A percentile compares a stretch with the other conserved stretches of the same genome.
phyloP scores from a whole-genome alignment of 2,329 filamentous ascomycete species.

The Hymenotorrendiella dingleyae region DNA sequence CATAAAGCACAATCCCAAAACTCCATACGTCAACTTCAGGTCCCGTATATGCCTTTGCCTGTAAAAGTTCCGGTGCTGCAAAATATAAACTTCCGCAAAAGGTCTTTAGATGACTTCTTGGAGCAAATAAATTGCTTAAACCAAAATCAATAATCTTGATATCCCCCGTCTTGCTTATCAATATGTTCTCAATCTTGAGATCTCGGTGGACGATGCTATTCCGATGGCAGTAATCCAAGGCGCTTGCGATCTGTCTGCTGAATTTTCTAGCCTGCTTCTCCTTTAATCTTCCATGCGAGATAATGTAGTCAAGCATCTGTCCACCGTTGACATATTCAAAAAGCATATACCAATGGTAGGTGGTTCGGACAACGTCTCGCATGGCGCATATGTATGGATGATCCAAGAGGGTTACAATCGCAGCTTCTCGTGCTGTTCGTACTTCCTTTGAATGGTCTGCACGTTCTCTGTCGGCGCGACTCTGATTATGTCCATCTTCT shows the following conservation, averaged over 20 bases:
- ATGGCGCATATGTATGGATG: conserved; percentile 96
- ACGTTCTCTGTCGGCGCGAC: conserved; percentile 69
- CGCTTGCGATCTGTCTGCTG: conserved; percentile 92
- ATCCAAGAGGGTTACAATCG: conserved; percentile 88
- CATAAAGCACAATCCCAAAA: conserved; percentile 96
- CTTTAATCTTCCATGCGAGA: conserved; percentile 93
- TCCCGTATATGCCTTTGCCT: conserved; percentile 89
- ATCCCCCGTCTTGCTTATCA: conserved; percentile 97
- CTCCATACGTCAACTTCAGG: conserved; percentile 98
- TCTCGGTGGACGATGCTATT: conserved; percentile 98
- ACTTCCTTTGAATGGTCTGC: conserved; percentile 97
- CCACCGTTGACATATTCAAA: conserved; percentile 99
- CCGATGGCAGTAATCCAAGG: conserved; percentile 92
- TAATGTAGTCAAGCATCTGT: conserved; percentile 99
- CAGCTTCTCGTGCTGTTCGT: conserved; percentile 87
- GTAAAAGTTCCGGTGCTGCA: conserved; percentile 87
- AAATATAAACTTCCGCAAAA: conserved; percentile 98
- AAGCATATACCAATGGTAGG: conserved; percentile 99
- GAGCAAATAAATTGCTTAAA: conserved; percentile 91
- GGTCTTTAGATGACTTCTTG: conserved; percentile 79
- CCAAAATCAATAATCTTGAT: conserved; percentile 99
- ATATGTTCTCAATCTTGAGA: conserved; percentile 97
- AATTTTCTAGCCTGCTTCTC: conserved; percentile 98
- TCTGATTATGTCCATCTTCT: conserved; percentile 66
- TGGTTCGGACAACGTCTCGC: conserved; percentile 89